Conservation (phyloP, 208 protist species). For the Leptomonas pyrrhocoris region DNA sequence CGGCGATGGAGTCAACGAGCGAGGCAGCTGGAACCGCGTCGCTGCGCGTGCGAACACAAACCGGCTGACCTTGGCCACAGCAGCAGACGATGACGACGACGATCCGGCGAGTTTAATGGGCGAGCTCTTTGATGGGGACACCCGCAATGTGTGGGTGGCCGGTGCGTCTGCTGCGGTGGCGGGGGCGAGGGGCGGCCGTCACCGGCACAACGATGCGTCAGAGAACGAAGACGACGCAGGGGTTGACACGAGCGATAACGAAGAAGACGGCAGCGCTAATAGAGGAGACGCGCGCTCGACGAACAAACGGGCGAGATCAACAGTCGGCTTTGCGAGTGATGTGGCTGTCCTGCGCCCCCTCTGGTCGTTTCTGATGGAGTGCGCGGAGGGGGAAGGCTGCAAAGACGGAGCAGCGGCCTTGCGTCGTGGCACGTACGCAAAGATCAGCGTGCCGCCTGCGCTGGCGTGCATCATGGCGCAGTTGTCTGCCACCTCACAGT, state of each 20-base stretch:
- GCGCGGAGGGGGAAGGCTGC: constrained; percentile 53
- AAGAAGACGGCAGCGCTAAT: background rate
- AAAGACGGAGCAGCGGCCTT: constrained; percentile 40
- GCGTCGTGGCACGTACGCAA: constrained; percentile 46
- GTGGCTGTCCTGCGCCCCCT: constrained; percentile 54
- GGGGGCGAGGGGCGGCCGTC: background rate
- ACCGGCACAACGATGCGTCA: constrained; percentile 1
- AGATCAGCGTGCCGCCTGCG: constrained; percentile 49
- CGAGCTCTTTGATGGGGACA: constrained; percentile 36
- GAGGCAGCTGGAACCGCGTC: background rate
- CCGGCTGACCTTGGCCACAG: background rate
- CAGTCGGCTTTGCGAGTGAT: constrained; percentile 46
- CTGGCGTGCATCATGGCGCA: constrained; percentile 62
- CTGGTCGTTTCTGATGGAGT: constrained; percentile 71
- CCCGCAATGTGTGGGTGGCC: constrained; percentile 25
- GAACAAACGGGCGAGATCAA: background rate
- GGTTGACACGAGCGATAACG: background rate
- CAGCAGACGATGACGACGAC: constrained; percentile 9
- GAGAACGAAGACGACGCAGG: constrained; percentile 3
- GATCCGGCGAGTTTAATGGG: constrained; percentile 10
- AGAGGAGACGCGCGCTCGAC: constrained; percentile 14
- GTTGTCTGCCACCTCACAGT: constrained; percentile 42
- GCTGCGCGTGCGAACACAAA: background rate
- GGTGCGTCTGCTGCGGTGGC: background rate
- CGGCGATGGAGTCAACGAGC: background rate